Evolutionary conservation across 257 asterid species (phyloP), one percentile per base, ranked within the genome.

Genomic region (Fraxinus quadrangulata): DNA sequence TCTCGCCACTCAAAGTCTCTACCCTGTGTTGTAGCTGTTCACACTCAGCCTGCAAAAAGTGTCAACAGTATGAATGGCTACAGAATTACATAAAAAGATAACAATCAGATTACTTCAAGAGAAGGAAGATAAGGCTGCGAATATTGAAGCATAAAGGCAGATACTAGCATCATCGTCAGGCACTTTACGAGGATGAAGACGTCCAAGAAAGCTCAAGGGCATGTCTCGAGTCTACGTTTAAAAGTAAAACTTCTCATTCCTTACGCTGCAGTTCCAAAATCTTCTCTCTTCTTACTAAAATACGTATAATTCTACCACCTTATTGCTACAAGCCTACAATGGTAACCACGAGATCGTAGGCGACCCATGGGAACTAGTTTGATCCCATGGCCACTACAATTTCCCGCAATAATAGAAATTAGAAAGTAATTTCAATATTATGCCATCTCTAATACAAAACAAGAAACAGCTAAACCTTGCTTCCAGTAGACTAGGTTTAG

Each of bases 21-120:
- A 93, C 98, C 80, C 87, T 87, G 42, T 81, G 89, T 73, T 93
- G 98, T 69, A 93, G 87, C 84, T 93, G 96, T 83, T 93, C 98
- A 74, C 96, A 91, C 88, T 91, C 98, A 2, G 93, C 97, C 98
- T 93, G 87, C 42, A 69, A 66, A 30, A 26, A 11, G 63, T 37
- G 13, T 78, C 71, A 75, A 67, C 11, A 73, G 31, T 17, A 8
- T 36, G 77, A 31, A 79, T 47, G 30, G 14, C 13, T 12, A 16
- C 31, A 72, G 68, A 63, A 36, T 59, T 17, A 72, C 5, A 71
- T 2, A 40, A 42, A 21, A 17, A 28, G 33, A 65, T 31, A 42
- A 71, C 42, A 13, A 65, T 6, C 63, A 3, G 23, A 23, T 77
- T 36, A 54, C 23, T 21, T 39, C n/a, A 37, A 37, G 51, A 26